Conservation (phyloP, 306 rosid species). For the Carpinus viminea region DNA sequence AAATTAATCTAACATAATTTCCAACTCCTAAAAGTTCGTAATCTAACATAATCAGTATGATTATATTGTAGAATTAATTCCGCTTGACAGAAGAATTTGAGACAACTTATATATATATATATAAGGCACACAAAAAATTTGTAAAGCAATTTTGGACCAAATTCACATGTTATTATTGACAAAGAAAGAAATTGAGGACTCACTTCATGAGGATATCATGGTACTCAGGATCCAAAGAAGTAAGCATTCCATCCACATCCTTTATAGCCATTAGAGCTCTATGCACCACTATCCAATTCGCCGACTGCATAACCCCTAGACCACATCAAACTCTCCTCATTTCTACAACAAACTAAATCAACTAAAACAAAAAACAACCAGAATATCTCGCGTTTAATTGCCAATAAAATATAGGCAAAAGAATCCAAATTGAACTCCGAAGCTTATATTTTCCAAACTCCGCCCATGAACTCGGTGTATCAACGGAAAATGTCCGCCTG, state of each 20-base stretch:
- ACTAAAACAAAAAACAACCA: neutral
- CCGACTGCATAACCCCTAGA: slow-evolving; percentile 55
- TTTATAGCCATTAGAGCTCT: slow-evolving; percentile 96
- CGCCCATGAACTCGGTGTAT: neutral
- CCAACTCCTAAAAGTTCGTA: neutral
- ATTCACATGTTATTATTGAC: neutral
- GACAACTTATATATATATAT: neutral
- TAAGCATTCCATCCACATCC: slow-evolving; percentile 90
- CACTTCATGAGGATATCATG: slow-evolving; percentile 96
- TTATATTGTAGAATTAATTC: neutral
- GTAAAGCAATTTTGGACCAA: neutral
- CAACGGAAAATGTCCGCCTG: neutral
- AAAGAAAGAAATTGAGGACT: slow-evolving; percentile 27
- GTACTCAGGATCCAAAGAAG: slow-evolving; percentile 98
- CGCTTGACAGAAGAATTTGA: neutral
- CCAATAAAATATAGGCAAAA: neutral
- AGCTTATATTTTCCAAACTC: neutral
- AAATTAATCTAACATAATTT: neutral
- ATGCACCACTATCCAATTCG: slow-evolving; percentile 93
- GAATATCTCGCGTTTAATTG: neutral
- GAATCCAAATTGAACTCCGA: neutral
- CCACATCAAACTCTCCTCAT: slow-evolving; percentile 11
- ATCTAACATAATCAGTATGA: neutral
- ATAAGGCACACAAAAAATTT: neutral
- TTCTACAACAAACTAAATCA: slow-evolving; percentile 11